Evolutionary conservation across 441 rosid species (phyloP), one percentile per base, ranked within the genome.

Genomic region (Viola pubescens): DNA sequence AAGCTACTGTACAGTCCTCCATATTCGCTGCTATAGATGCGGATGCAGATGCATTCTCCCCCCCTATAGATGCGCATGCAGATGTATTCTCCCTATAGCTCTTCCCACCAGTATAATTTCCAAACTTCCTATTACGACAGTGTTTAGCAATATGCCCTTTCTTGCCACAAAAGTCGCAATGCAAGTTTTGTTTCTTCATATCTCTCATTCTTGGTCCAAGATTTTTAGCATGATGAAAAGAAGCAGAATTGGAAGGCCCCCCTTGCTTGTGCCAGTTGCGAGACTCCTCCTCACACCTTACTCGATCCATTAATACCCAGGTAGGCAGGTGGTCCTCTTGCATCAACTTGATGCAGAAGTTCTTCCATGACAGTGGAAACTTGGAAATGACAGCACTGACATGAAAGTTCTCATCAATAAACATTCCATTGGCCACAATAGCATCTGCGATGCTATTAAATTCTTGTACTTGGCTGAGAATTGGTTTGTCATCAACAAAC

Each of bases 321-420:
- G 83, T 81, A 4, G 89, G 77, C 52, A 89, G 71, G 71, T 73
- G 57, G 70, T 87, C 88, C 62, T 63, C 73, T 6, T 57, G 79
- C 85, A 79, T 74, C 71, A 79, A 65, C 78, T 75, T 83, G 46
- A 70, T 52, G 75, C 84, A 66, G 56, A 89, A 81, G 58, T 81
- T 81, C 71, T 79, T 82, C 98, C 98, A 89, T 51, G 97, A 87
- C 8, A 75, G 75, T 0, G 91, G 95, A 52, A 91, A 82, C 85
- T 91, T 91, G 56, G 87, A 81, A 37, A 91, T 70, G 64, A 91
- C 74, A 61, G 77, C 64, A 54, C 81, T 75, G 59, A 85, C 88
- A 63, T 89, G 97, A 71, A 91, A 91, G 47, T 74, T 81, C 76
- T 91, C 91, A 12, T 81, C 84, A 54, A 89, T 52, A 54, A 65